phyloP scores from a whole-genome alignment of 1,139 yeast genomes.

The Yamadazyma blattariae region DNA sequence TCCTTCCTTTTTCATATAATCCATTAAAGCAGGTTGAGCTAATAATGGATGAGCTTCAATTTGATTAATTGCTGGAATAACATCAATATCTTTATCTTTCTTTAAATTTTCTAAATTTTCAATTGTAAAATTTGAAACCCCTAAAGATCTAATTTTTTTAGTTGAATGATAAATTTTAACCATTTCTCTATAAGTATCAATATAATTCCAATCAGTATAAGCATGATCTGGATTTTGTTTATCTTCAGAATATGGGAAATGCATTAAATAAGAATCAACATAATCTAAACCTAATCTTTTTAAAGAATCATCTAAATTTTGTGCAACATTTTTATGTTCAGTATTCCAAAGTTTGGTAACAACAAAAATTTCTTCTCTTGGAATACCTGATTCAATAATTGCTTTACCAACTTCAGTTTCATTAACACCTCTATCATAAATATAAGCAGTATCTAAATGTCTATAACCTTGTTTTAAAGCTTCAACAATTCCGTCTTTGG shows the following conservation, averaged over 20 bases:
- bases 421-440: conserved; percentile 45
- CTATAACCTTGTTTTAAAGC: conserved; percentile 65
- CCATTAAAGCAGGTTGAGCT: conserved; percentile 62
- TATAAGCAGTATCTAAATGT: conserved; percentile 79
- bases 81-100: conserved; percentile 42
- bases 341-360: conserved; percentile 82
- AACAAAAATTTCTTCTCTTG: conserved; percentile 68
- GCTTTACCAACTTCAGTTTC: conserved; percentile 68
- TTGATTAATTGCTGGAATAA: conserved; percentile 71
- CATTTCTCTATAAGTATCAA: conserved; percentile 63
- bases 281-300: conserved; percentile 71
- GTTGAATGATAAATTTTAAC: conserved; percentile 51
- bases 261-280: conserved; percentile 80
- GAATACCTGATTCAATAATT: conserved; percentile 63
- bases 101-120: conserved; percentile 47
- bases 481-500: conserved; percentile 2
- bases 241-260: conserved; percentile 70
- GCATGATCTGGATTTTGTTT: conserved; percentile 19
- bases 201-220: conserved; percentile 42
- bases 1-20: conserved; percentile 49
- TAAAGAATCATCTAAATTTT: conserved; percentile 61
- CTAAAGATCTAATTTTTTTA: conserved; percentile 63
- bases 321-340: conserved; percentile 58
- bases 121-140: conserved; percentile 74
- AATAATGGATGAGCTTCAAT: conserved; percentile 73